These are phyloP conservation scores for Curvularia verruculosa DNA, from an alignment of 2,329 filamentous ascomycete species.

Conservation along the genomic window DNA sequence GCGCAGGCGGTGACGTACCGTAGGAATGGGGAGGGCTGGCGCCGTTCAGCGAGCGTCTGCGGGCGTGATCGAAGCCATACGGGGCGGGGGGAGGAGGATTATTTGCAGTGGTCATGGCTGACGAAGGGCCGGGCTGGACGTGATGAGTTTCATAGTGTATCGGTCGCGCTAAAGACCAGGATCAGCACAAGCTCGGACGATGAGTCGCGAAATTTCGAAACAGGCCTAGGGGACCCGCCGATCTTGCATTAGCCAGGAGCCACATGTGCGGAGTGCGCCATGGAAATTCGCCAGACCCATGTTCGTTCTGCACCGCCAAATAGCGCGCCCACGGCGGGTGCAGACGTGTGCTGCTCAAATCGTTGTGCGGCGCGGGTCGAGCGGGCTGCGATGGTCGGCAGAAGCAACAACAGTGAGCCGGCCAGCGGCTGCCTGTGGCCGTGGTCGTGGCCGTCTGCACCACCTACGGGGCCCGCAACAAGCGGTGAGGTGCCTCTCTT, in stretches of 20 bases:
- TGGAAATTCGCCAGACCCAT: slow-evolving; percentile 26
- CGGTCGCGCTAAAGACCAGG: slow-evolving; percentile 36
- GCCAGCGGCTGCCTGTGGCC: slow-evolving; percentile 8
- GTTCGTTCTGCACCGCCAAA: slow-evolving; percentile 16
- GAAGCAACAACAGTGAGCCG: slow-evolving; percentile 6
- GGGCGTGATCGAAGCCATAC: slow-evolving; percentile 51
- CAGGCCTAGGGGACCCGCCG: slow-evolving; percentile 18
- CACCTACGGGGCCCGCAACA: not conserved
- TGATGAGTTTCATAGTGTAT: slow-evolving; percentile 36
- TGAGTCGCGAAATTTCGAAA: slow-evolving; percentile 23
- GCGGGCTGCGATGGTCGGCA: slow-evolving; percentile 7
- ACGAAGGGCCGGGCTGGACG: slow-evolving; percentile 39
- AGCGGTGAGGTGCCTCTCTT: slow-evolving; percentile 16
- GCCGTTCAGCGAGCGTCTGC: slow-evolving; percentile 53
- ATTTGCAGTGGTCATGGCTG: slow-evolving; percentile 44
- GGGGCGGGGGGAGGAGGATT: slow-evolving; percentile 45
- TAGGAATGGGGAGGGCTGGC: slow-evolving; percentile 43
- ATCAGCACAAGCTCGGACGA: slow-evolving; percentile 22
- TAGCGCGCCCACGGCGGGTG: slow-evolving; percentile 10
- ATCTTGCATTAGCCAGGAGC: slow-evolving; percentile 36
- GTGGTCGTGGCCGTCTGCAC: slow-evolving; percentile 11
- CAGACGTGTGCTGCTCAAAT: slow-evolving; percentile 6
- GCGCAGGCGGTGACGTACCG: slow-evolving; percentile 30
- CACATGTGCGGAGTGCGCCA: slow-evolving; percentile 35
- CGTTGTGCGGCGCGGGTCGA: slow-evolving; percentile 8